Conservation (phyloP, 2,329 filamentous ascomycete genomes). For the Pseudocercospora fuligena region DNA sequence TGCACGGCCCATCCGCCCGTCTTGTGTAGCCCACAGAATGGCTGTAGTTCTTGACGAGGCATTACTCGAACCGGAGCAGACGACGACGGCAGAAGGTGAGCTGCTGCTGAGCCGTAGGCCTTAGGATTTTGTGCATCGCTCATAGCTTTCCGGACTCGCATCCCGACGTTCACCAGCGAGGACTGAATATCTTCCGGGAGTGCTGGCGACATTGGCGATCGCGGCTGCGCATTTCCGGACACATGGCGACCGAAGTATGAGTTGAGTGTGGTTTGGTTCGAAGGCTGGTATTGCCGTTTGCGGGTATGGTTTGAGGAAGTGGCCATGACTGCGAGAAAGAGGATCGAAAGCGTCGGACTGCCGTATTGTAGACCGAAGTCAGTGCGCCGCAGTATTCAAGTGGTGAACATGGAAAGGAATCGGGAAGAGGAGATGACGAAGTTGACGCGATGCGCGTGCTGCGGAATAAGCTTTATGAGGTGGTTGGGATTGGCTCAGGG, state of each 20-base stretch:
- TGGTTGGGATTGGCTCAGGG: neutral
- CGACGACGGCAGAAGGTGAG: conserved; percentile 37
- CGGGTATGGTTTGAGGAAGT: conserved; percentile 33
- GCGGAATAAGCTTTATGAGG: conserved; percentile 1
- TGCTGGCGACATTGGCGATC: conserved; percentile 47
- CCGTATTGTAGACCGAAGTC: neutral
- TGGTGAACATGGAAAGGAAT: neutral
- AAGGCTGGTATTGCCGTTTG: conserved; percentile 53
- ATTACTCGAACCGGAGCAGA: conserved; percentile 35
- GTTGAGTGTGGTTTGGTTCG: conserved; percentile 44
- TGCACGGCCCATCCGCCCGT: conserved; percentile 71
- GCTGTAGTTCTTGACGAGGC: conserved; percentile 65
- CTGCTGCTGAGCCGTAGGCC: conserved; percentile 34
- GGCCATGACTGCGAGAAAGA: conserved; percentile 10
- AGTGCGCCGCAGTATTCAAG: neutral
- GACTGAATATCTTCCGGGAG: conserved; percentile 73
- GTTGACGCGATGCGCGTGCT: neutral
- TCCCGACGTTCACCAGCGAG: conserved; percentile 87
- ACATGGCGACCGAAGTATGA: conserved; percentile 46
- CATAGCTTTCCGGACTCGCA: conserved; percentile 91
- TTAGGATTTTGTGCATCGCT: conserved; percentile 85
- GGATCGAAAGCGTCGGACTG: neutral
- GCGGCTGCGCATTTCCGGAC: conserved; percentile 12
- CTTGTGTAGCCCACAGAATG: conserved; percentile 81
- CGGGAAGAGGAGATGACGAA: neutral